Evolutionary conservation across 75 land plant genomes (phyloP).

Genomic region (Picea sitchensis): DNA sequence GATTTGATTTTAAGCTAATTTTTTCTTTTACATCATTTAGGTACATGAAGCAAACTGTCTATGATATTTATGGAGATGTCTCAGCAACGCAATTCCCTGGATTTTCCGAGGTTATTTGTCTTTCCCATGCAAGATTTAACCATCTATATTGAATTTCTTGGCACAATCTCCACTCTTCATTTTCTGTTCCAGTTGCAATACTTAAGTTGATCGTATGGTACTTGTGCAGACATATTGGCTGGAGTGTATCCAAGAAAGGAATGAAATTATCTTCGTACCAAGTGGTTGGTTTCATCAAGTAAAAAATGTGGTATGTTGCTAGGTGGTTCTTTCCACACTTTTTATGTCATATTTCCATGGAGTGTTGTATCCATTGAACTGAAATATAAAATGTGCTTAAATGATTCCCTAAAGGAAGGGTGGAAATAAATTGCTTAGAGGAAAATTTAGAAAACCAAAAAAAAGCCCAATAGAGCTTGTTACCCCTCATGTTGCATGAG

Average conservation of each 20-base stretch:
- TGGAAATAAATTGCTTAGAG: background rate
- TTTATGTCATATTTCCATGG: background rate
- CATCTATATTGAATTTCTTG: background rate
- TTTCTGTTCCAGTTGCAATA: background rate
- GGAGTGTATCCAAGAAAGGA: conserved; percentile 67
- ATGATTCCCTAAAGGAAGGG: background rate
- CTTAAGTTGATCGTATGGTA: background rate
- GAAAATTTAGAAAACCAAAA: background rate
- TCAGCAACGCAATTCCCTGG: conserved; percentile 58
- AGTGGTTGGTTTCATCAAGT: conserved; percentile 98
- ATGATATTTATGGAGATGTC: conserved; percentile 67
- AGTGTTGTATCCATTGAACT: background rate
- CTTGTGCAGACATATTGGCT: conserved; percentile 65
- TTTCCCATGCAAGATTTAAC: background rate
- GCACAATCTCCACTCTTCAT: background rate
- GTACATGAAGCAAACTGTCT: conserved; percentile 56
- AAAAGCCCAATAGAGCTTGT: too few relatives aligned
- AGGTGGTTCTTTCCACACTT: background rate
- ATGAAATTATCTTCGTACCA: conserved; percentile 84
- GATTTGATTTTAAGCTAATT: background rate
- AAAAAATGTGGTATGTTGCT: conserved; percentile 61
- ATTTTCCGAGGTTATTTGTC: conserved; percentile 49
- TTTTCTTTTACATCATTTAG: conserved; percentile 22
- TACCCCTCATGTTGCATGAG: too few relatives aligned
- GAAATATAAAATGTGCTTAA: background rate